Evolutionary conservation across 176 grass and related monocot species (phyloP), one percentile per base, ranked within the genome.

Genomic region (Ensete ventricosum): DNA sequence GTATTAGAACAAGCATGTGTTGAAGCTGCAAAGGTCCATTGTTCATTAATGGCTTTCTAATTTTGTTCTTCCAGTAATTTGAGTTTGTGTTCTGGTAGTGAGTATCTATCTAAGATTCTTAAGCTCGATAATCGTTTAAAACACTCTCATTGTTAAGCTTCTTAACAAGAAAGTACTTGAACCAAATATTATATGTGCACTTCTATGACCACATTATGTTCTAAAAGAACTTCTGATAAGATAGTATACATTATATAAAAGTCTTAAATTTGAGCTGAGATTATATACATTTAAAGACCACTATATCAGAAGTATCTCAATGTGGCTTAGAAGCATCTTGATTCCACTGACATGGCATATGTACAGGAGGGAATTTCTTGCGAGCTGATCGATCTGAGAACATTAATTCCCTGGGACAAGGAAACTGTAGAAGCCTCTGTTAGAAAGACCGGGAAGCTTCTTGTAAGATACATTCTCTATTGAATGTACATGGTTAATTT

Each of bases 381-480:
- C 53, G 94, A 98, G 68, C 86, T 98, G 54, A 98, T 98, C 67
- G 94, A 98, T 79, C 83, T 98, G 26, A 91, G 74, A 91, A 98
- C 94, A 7, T 77, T 98, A 54, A 85, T 98, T 84, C 94, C 94
- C 27, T 98, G 94, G 94, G 94, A 98, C 77, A 98, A 89, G 84
- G 90, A 91, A 85, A 87, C 80, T 12, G 73, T 98, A 22, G 90
- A 93, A 78, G 84, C 88, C 57, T 98, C 94, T 16, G 94, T 98
- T 27, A 91, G 83, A 69, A 98, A 98, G 81, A 93, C 94, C 0
- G 90, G 94, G 54, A 90, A 87, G 21, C 86, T 98, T 73, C 88
- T 98, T 9, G 94, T 98, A 91, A 72, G 85, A 79, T 77, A 17
- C 63, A 11, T 72, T 69, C 8, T 78, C 27, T 19, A 69, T n/a